These are phyloP conservation scores for Candida anglica DNA, from an alignment of 805 yeast genomes.

Conservation along the genomic window DNA sequence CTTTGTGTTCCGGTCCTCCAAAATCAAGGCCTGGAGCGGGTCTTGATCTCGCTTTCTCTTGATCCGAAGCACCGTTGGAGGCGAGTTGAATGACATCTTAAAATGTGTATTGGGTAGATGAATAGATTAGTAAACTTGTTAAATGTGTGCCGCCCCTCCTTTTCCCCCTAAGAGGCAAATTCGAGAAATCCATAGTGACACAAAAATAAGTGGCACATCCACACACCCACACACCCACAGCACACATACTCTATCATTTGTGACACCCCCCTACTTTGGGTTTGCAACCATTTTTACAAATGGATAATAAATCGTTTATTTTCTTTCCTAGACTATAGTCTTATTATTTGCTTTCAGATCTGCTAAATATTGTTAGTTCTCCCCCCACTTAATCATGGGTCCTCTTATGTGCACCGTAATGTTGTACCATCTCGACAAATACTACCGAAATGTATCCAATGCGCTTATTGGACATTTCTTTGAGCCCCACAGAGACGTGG, in stretches of 20 bases:
- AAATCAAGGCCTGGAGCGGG: slow-evolving; percentile 75
- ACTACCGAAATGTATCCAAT: slow-evolving; percentile 28
- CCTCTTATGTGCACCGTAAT: slow-evolving; percentile 3
- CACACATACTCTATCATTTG: too few relatives aligned
- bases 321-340: too few relatives aligned
- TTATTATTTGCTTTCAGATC: too few relatives aligned
- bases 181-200: too few relatives aligned
- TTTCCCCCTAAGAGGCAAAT: too few relatives aligned
- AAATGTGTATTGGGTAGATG: not conserved
- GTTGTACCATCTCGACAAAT: slow-evolving; percentile 13
- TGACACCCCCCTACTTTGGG: too few relatives aligned
- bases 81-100: slow-evolving; percentile 9
- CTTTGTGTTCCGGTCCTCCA: slow-evolving; percentile 34
- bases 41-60: slow-evolving; percentile 86
- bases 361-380: too few relatives aligned
- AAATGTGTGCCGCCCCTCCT: too few relatives aligned
- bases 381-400: slow-evolving; percentile 3
- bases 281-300: not conserved
- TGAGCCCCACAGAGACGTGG: slow-evolving; percentile 55
- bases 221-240: too few relatives aligned
- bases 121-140: too few relatives aligned
- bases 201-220: too few relatives aligned
- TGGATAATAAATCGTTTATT: too few relatives aligned
- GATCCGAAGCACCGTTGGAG: slow-evolving; percentile 72
- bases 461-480: slow-evolving; percentile 47